Evolutionary conservation across 768 basidiomycete genomes (phyloP).

Genomic region (Calocybe indica): DNA sequence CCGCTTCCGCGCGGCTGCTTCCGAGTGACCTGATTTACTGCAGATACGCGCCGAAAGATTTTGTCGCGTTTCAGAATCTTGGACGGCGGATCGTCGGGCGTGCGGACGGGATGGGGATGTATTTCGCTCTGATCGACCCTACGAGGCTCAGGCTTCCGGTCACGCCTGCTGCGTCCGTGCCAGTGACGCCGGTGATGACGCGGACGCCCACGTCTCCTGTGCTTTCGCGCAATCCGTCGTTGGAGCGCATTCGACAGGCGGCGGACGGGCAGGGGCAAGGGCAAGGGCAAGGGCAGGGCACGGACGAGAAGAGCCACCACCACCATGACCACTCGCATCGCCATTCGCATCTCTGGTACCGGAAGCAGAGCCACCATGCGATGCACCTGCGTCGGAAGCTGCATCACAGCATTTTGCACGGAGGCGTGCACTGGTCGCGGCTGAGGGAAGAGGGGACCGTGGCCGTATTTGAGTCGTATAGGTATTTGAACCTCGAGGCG

Average conservation of each 20-base stretch:
- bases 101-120: conserved; percentile 57
- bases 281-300: neutral
- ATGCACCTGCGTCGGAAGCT: conserved; percentile 17
- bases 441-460: conserved; percentile 46
- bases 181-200: conserved; percentile 19
- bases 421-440: neutral
- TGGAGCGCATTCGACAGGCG: neutral
- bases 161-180: conserved; percentile 34
- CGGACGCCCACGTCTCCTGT: conserved; percentile 2
- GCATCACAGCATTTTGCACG: neutral
- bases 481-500: conserved; percentile 64
- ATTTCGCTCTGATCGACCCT: conserved; percentile 61
- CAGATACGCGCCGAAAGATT: conserved; percentile 55
- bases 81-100: conserved; percentile 47
- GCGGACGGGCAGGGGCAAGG: neutral
- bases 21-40: conserved; percentile 54
- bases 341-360: conserved; percentile 17
- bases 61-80: conserved; percentile 41
- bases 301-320: neutral
- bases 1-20: conserved; percentile 46
- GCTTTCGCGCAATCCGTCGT: conserved; percentile 25
- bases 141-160: conserved; percentile 50
- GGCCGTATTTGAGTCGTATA: conserved; percentile 68
- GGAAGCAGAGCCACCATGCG: conserved; percentile 27
- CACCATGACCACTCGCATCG: conserved; percentile 1